Base-by-base conservation (phyloP, 2,329 filamentous ascomycete species). In the Chrysoporthe cubensis region DNA sequence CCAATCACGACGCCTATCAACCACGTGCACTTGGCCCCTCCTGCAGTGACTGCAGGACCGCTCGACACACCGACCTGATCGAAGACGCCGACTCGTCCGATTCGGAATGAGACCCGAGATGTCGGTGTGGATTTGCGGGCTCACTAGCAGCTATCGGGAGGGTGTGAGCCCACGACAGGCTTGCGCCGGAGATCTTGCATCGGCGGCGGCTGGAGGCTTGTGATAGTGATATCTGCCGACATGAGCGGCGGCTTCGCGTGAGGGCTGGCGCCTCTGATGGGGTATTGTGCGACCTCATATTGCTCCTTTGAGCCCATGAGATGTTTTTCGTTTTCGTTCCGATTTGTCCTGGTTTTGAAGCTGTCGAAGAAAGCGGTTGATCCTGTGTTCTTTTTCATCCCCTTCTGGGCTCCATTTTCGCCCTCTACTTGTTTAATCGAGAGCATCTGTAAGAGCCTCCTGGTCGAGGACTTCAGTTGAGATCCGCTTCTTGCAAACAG, bases 141-240 rank as follows among this genome's bases (percentile, higher is more conserved):
- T 52, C 37, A 40, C 42, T 54, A 52, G 48, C 56, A 59, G 44
- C 60, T 61, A 58, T 43, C 58, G 54, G 34, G 48, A 50, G 18
- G 57, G 52, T 62, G 34, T 6, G 44, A 62, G 40, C 14, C 62
- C 56, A 56, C 64, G 61, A 68, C 59, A 68, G 66, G 65, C 59
- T n/a, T 37, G 56, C 37, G 6, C 2, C 26, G 42, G 37, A 40
- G 50, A 46, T 57, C 56, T 44, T 64, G 32, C 46, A n/a, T 59
- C 59, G 65, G 65, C 8, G 66, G 68, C 68, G 62, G 66, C 66
- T 69, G 65, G 66, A 58, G 61, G 56, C n/a, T 14, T 34, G 68
- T 69, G 68, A 69, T 69, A 68, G 68, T 69, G 68, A 69, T 59
- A 37, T 62, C 52, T 65, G 66, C 66, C 62, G 68, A 52, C 62